Evolutionary conservation across 2,329 filamentous ascomycete species (phyloP).

Genomic region (Penicillium occitanis): DNA sequence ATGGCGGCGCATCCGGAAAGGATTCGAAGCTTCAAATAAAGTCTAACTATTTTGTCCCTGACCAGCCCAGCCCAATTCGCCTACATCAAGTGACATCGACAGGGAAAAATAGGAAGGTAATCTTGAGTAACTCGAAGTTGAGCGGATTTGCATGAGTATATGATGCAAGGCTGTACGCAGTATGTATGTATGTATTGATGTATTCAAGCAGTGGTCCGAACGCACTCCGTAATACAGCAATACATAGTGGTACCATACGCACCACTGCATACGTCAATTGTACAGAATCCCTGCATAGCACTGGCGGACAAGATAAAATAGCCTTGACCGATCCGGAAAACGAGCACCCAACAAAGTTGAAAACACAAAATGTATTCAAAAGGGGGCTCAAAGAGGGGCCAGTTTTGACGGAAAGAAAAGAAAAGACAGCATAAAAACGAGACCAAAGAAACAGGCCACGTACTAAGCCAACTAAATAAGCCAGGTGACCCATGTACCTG

Average conservation of each 20-base stretch:
- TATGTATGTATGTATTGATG: background rate
- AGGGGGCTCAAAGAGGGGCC: constrained; percentile 1
- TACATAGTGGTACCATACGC: background rate
- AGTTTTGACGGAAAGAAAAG: background rate
- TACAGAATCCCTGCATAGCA: background rate
- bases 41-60: background rate
- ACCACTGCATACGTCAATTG: constrained; percentile 3
- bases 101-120: constrained; percentile 6
- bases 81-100: background rate
- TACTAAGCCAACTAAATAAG: background rate
- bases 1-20: background rate
- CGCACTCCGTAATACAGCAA: constrained; percentile 2
- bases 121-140: background rate
- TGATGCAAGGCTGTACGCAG: constrained; percentile 9
- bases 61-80: background rate
- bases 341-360: background rate
- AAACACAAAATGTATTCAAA: background rate
- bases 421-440: background rate
- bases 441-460: background rate
- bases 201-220: constrained; percentile 10
- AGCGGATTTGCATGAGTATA: background rate
- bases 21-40: background rate
- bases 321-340: background rate
- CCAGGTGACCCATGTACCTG: constrained; percentile 32
- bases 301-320: background rate